Percentiles rank a stretch among this genome's conserved stretches.
Evolutionary conservation across 2,329 filamentous ascomycete genomes (phyloP).

Genomic region (Lecanicillium sp.): DNA sequence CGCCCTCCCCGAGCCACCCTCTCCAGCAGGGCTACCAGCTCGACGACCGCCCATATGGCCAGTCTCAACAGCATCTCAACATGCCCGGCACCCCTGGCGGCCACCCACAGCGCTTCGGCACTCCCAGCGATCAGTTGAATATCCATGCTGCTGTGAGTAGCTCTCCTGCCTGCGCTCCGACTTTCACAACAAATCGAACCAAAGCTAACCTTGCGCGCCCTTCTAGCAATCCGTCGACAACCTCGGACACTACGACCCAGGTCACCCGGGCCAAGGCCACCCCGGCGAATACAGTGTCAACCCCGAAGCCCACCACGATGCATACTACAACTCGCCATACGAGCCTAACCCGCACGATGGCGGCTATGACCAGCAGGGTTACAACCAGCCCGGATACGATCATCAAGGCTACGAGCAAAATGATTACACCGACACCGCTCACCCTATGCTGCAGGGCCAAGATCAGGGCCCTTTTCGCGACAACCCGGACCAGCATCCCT

Average conservation of each 20-base stretch:
- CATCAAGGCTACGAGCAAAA: slow-evolving; percentile 16
- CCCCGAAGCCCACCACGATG: slow-evolving; percentile 54
- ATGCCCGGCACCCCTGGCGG: slow-evolving; percentile 21
- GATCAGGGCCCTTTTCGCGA: slow-evolving; percentile 43
- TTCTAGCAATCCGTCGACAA: slow-evolving; percentile 46
- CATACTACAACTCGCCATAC: slow-evolving; percentile 80
- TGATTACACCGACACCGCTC: slow-evolving; percentile 66
- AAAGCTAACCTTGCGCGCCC: not conserved
- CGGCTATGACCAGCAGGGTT: slow-evolving; percentile 40
- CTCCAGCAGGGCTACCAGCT: slow-evolving; percentile 72
- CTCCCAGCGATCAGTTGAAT: slow-evolving; percentile 69
- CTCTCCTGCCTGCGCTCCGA: not conserved
- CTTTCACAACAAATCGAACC: not conserved
- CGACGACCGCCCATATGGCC: slow-evolving; percentile 67
- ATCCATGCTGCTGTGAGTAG: slow-evolving; percentile 75
- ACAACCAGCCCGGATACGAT: slow-evolving; percentile 35
- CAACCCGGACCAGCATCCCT: slow-evolving; percentile 30
- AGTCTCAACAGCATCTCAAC: slow-evolving; percentile 25
- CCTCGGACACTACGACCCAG: slow-evolving; percentile 3
- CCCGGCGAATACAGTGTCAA: slow-evolving; percentile 41
- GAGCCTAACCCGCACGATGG: slow-evolving; percentile 58
- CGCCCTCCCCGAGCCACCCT: slow-evolving; percentile 72
- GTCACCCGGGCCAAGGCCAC: slow-evolving; percentile 24
- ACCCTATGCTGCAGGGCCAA: slow-evolving; percentile 68
- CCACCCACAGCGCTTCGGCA: slow-evolving; percentile 36